phyloP scores from a whole-genome alignment of 2,329 filamentous ascomycete genomes.

The Sphaerulina populicola region DNA sequence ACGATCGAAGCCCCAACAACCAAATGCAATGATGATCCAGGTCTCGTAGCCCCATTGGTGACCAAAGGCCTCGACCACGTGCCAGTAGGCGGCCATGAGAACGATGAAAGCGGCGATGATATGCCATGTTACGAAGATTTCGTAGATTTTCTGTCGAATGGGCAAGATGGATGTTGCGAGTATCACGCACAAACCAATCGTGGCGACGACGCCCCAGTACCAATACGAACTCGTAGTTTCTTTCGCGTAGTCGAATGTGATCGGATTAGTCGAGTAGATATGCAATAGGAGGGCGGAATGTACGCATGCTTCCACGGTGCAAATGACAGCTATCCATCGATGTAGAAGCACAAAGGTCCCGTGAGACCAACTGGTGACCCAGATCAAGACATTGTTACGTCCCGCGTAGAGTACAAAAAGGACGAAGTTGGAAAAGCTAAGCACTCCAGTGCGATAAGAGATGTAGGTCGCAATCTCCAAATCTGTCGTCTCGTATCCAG shows the following conservation, averaged over 20 bases:
- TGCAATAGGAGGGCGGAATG: conserved; percentile 42
- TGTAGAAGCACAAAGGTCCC: conserved; percentile 45
- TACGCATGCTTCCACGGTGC: conserved; percentile 40
- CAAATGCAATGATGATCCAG: conserved; percentile 41
- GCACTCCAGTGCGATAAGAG: conserved; percentile 37
- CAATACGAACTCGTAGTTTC: conserved; percentile 21
- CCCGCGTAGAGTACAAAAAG: conserved; percentile 41
- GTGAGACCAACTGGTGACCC: conserved; percentile 45
- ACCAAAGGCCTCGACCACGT: conserved; percentile 34
- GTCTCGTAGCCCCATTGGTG: conserved; percentile 41
- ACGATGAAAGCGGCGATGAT: conserved; percentile 37
- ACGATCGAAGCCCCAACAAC: conserved; percentile 44
- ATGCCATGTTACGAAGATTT: conserved; percentile 41
- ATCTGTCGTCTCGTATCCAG: conserved; percentile 18
- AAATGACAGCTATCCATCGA: conserved; percentile 43
- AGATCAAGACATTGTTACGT: conserved; percentile 44
- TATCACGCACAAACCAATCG: conserved; percentile 22
- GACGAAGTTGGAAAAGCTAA: conserved; percentile 38
- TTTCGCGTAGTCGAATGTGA: conserved; percentile 10
- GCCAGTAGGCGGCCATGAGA: conserved; percentile 40
- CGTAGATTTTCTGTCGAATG: conserved; percentile 36
- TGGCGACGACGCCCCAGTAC: conserved; percentile 20
- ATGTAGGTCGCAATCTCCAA: conserved; percentile 20
- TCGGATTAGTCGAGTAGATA: conserved; percentile 27
- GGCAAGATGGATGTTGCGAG: conserved; percentile 32